Percentiles rank a stretch among this genome's conserved stretches.
These are phyloP conservation scores for Austropuccinia psidii DNA, from an alignment of 1,284 basidiomycete genomes.

Conservation along the genomic window DNA sequence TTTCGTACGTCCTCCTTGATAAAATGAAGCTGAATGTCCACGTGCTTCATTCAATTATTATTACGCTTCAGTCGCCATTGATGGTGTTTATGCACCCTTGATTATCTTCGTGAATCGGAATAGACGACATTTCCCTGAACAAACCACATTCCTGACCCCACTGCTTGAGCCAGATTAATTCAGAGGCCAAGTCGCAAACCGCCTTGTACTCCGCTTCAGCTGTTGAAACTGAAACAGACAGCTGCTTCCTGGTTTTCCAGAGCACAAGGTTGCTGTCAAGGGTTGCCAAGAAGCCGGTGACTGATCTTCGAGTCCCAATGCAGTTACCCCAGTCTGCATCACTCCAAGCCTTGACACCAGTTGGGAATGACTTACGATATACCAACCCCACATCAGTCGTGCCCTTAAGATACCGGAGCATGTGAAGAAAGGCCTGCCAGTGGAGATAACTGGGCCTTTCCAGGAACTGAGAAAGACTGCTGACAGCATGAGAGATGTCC, in stretches of 20 bases:
- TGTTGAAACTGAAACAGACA: not conserved
- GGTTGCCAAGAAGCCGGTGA: not conserved
- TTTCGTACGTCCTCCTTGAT: no score
- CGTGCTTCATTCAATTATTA: no score
- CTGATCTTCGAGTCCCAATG: not conserved
- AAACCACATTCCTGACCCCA: no score
- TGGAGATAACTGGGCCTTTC: not conserved
- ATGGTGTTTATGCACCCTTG: no score
- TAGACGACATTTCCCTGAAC: no score
- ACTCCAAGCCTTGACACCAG: no score
- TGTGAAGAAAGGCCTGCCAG: not conserved
- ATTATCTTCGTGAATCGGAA: no score
- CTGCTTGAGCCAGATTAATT: not conserved
- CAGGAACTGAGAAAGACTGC: slow-evolving; percentile 4
- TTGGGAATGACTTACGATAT: not conserved
- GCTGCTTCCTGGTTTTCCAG: not conserved
- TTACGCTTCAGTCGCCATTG: no score
- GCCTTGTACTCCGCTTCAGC: not conserved
- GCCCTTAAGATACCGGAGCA: not conserved
- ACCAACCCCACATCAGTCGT: not conserved
- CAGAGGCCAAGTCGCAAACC: not conserved
- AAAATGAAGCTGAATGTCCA: no score
- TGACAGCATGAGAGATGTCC: not conserved
- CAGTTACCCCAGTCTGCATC: not conserved
- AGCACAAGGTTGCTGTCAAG: not conserved